Evolutionary conservation across 805 yeast genomes (phyloP).

Genomic region (Saccharomycopsis selenospora): DNA sequence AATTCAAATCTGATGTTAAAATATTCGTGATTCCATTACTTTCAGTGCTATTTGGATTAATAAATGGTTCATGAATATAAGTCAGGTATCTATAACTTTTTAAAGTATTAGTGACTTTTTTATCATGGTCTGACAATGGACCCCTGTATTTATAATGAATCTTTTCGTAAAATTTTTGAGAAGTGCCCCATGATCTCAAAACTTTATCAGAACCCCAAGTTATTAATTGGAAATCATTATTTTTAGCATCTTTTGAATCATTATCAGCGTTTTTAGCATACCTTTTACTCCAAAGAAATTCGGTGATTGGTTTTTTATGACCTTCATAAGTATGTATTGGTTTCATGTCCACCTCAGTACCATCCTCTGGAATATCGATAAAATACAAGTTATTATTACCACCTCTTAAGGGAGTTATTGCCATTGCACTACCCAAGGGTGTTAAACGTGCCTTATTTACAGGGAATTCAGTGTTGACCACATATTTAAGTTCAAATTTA

Average conservation of each 20-base stretch:
- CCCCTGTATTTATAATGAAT: constrained; percentile 36
- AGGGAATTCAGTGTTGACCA: constrained; percentile 49
- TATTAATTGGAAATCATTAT: constrained; percentile 82
- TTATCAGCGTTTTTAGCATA: constrained; percentile 35
- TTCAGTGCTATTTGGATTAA: constrained; percentile 26
- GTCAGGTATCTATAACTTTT: constrained; percentile 35
- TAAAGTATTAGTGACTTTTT: neutral
- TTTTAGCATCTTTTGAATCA: constrained; percentile 39
- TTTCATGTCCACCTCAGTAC: constrained; percentile 27
- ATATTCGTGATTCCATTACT: constrained; percentile 34
- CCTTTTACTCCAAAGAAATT: constrained; percentile 79
- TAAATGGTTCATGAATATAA: constrained; percentile 45
- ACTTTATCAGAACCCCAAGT: constrained; percentile 93
- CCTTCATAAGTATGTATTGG: constrained; percentile 65
- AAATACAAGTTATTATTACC: constrained; percentile 50
- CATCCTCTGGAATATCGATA: constrained; percentile 25
- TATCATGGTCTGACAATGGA: constrained; percentile 33
- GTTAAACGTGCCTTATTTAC: constrained; percentile 81
- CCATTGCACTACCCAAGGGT: constrained; percentile 85
- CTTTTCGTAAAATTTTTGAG: constrained; percentile 40
- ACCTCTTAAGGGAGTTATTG: constrained; percentile 85
- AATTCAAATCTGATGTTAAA: constrained; percentile 35
- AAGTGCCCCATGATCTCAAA: constrained; percentile 71
- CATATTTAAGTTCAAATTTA: constrained; percentile 14
- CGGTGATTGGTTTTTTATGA: constrained; percentile 78